phyloP scores from a whole-genome alignment of 2,329 filamentous ascomycete species.

The Exophiala sp. region DNA sequence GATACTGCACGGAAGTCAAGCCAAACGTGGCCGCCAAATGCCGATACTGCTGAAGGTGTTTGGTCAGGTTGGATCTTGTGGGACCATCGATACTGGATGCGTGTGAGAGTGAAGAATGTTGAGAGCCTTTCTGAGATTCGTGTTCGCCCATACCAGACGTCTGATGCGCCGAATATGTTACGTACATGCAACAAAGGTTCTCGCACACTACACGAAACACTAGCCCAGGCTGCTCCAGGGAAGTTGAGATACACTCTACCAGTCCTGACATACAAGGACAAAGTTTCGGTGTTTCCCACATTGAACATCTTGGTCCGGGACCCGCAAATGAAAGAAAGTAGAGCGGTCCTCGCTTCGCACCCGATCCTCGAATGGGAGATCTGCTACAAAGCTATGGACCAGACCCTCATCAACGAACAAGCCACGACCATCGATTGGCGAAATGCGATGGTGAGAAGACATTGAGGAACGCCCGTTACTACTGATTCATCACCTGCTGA shows the following conservation, averaged over 20 bases:
- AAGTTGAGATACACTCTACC: constrained; percentile 25
- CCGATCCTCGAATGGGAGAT: constrained; percentile 18
- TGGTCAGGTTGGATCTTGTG: constrained; percentile 22
- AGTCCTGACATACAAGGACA: constrained; percentile 12
- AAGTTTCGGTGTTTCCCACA: constrained; percentile 24
- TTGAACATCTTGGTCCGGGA: constrained; percentile 15
- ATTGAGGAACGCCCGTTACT: not conserved
- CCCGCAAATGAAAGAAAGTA: not conserved
- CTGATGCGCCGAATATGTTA: constrained; percentile 10
- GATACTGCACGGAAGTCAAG: not conserved
- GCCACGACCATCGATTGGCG: constrained; percentile 11
- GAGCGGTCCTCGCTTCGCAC: not conserved
- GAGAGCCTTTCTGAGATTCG: constrained; percentile 6
- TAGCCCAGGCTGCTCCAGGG: constrained; percentile 20
- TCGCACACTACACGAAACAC: constrained; percentile 6
- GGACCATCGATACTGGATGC: constrained; percentile 26
- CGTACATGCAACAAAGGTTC: not conserved
- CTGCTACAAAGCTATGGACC: constrained; percentile 17
- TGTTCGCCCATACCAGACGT: constrained; percentile 16
- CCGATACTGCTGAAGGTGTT: not conserved
- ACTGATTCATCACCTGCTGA: not conserved
- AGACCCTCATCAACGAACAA: constrained; percentile 10
- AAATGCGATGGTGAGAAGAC: constrained; percentile 3
- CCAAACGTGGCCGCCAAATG: not conserved
- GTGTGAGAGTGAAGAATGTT: constrained; percentile 10